Percentiles rank a stretch among this genome's conserved stretches.
These are phyloP conservation scores for Rhodotorula sp. DNA, from an alignment of 1,284 basidiomycete species.

Conservation along the genomic window DNA sequence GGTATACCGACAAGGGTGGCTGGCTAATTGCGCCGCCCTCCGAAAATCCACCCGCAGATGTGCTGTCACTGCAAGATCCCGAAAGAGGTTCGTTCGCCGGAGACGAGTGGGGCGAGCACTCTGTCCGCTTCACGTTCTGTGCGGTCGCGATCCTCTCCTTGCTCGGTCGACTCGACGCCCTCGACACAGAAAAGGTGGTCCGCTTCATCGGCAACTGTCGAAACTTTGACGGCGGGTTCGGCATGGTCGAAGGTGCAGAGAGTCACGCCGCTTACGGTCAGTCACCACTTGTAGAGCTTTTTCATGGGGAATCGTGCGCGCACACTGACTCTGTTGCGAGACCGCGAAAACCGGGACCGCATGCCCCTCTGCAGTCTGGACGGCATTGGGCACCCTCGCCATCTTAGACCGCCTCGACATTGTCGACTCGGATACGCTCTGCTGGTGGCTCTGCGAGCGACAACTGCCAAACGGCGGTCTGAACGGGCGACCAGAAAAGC, in stretches of 20 bases:
- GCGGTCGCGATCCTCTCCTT: constrained; percentile 78
- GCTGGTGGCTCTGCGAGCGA: constrained; percentile 89
- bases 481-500: constrained; percentile 93
- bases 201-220: constrained; percentile 71
- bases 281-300: constrained; percentile 32
- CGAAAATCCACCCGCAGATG: constrained; percentile 43
- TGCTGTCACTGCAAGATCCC: constrained; percentile 75
- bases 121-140: constrained; percentile 89
- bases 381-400: constrained; percentile 80
- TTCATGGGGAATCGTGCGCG: not conserved
- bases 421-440: constrained; percentile 71
- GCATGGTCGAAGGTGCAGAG: constrained; percentile 76
- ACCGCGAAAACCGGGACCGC: not conserved
- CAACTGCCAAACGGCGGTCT: constrained; percentile 90
- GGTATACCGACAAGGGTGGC: not conserved
- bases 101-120: constrained; percentile 83
- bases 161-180: constrained; percentile 62
- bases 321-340: not conserved
- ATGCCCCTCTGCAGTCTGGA: constrained; percentile 64
- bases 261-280: constrained; percentile 87
- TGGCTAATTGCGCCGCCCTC: not conserved
- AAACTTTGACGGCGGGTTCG: constrained; percentile 97
- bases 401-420: constrained; percentile 76
- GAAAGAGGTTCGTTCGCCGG: constrained; percentile 84
- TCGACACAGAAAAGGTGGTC: constrained; percentile 58